A percentile compares a stretch with the other conserved stretches of the same genome.
Conservation (phyloP, 1,284 basidiomycete species). For the Cystobasidium pallidum region DNA sequence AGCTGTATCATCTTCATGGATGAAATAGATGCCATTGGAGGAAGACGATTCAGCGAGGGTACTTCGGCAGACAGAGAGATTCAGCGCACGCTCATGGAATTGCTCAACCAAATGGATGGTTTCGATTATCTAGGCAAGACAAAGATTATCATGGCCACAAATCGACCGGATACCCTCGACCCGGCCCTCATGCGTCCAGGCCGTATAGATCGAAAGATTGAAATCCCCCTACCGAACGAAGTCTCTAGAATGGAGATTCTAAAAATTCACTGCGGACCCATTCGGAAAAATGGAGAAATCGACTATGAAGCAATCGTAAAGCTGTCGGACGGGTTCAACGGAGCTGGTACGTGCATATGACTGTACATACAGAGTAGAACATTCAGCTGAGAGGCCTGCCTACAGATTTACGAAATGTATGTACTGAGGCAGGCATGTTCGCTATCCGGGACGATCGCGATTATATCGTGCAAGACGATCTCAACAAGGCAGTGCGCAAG, state of each 20-base stretch:
- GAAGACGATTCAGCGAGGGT: constrained; percentile 94
- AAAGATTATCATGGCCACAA: constrained; percentile 98
- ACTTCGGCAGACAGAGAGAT: constrained; percentile 98
- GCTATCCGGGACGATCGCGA: constrained; percentile 82
- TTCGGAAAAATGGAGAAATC: constrained; percentile 92
- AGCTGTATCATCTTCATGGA: constrained; percentile 98
- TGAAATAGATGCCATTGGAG: constrained; percentile 97
- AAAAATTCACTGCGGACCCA: constrained; percentile 93
- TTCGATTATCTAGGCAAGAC: constrained; percentile 95
- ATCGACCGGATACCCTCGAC: constrained; percentile 94
- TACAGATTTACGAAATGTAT: constrained; percentile 90
- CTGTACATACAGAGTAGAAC: too few species aligned
- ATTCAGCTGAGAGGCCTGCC: background rate
- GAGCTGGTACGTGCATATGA: constrained; percentile 61
- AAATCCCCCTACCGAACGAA: constrained; percentile 97
- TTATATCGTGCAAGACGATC: constrained; percentile 88
- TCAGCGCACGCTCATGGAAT: constrained; percentile 98
- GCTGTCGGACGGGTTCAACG: constrained; percentile 91
- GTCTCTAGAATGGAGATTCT: constrained; percentile 91
- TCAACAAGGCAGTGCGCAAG: constrained; percentile 97
- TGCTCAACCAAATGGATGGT: constrained; percentile 99
- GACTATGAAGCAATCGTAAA: constrained; percentile 98
- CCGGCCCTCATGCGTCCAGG: constrained; percentile 95
- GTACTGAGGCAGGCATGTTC: constrained; percentile 99
- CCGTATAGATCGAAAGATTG: constrained; percentile 95